Base-by-base conservation (phyloP, 2,329 filamentous ascomycete genomes). In the Stemphylium vesicarium region DNA sequence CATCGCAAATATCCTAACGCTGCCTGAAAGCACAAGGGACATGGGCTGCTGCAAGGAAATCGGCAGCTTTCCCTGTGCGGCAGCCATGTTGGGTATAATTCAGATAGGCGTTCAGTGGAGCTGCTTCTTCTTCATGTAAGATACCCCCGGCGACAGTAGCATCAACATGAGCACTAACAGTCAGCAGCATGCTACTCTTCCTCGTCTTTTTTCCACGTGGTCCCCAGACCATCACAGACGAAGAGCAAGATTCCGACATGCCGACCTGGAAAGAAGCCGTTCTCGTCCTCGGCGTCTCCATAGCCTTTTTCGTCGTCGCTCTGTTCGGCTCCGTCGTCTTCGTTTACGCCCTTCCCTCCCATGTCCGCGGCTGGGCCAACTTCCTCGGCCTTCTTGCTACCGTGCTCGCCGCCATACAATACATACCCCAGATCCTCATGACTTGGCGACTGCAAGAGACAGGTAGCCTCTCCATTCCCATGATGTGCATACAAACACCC, bases 401-500 rank as follows among this genome's bases (percentile, higher is more conserved):
- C 0, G 77, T 85, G 1, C 85, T 99, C 4, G 91, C 95, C 0
- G 89, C 86, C 0, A 84, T 98, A 18, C 95, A 99, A 77, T 99
- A 98, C 76, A 80, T 99, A 13, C 95, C 95, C 0, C 95, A 99
- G 77, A 96, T 99, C 61, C 92, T 88, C 79, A 97, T 90, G 47
- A 99, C 95, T 0, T 96, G 91, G 78, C 84, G 82, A 47, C 80
- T 97, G 53, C 90, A 94, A 72, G 88, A 93, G 66, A 89, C 96
- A 2, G 92, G 92, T 50, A 96, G 92, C 73, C 79, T 99, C 66
- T 96, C 92, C 69, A 95, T 99, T 52, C 89, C 92, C 4, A 98
- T 97, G 89, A 98, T 99, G 93, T 90, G 90, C 72, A 96, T 99
- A 31, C 95, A 99, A 75, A 97, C 94, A 0, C 95, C 95, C 0